Evolutionary conservation across 2,329 filamentous ascomycete genomes (phyloP).

Genomic region (Bisporella sp.): DNA sequence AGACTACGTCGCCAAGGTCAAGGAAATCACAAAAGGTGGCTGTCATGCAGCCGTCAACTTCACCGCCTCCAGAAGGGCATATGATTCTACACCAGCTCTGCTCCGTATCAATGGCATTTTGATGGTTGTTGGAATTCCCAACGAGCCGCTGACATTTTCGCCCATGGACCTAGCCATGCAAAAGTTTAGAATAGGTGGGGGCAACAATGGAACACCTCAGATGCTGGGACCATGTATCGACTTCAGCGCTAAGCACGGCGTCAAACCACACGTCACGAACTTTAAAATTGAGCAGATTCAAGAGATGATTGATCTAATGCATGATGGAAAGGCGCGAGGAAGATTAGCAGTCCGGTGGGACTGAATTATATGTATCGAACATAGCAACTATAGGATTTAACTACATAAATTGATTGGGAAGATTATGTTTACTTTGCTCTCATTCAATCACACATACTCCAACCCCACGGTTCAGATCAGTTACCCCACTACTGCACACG

Average conservation of each 20-base stretch:
- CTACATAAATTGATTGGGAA: no score
- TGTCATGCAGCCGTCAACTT: slow-evolving; percentile 15
- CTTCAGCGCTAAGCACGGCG: slow-evolving; percentile 14
- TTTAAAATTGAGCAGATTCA: slow-evolving; percentile 15
- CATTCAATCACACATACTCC: no score
- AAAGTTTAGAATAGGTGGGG: slow-evolving; percentile 12
- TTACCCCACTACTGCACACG: no score
- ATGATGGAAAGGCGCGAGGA: slow-evolving; percentile 10
- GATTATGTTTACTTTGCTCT: no score
- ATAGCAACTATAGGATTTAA: no score
- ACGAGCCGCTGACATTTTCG: slow-evolving; percentile 7
- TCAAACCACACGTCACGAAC: slow-evolving; percentile 13
- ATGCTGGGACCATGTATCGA: slow-evolving; percentile 14
- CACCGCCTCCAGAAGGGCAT: slow-evolving; percentile 10
- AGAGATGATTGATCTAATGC: slow-evolving; percentile 15
- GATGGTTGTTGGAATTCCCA: slow-evolving; percentile 17
- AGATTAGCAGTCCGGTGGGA: slow-evolving; percentile 11
- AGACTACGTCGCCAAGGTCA: slow-evolving; percentile 13
- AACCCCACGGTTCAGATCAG: no score
- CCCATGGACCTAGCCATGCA: slow-evolving; percentile 11
- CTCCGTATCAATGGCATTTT: slow-evolving; percentile 11
- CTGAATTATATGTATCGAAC: not conserved
- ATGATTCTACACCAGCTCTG: slow-evolving; percentile 12
- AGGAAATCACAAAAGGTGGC: slow-evolving; percentile 12
- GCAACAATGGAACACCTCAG: slow-evolving; percentile 10